Conservation (phyloP, 331 rosid genomes). For the Arachis monticola region DNA sequence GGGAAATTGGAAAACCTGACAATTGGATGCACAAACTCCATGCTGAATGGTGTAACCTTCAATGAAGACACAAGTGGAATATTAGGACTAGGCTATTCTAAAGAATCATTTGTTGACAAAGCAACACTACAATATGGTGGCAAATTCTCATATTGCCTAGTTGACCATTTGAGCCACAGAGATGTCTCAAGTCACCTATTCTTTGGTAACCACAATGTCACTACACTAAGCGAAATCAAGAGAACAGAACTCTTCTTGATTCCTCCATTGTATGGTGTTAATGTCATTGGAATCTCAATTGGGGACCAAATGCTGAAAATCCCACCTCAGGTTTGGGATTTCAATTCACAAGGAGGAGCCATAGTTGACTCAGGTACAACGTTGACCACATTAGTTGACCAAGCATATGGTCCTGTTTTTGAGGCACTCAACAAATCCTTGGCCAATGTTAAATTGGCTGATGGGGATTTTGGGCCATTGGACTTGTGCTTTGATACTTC, state of each 20-base stretch:
- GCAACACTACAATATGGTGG: conserved; percentile 49
- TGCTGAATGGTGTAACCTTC: conserved; percentile 20
- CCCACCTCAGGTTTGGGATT: conserved; percentile 61
- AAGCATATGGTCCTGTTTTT: conserved; percentile 52
- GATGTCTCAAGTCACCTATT: conserved; percentile 54
- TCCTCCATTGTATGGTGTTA: conserved; percentile 56
- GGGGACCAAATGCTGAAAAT: conserved; percentile 51
- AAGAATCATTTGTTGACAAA: conserved; percentile 50
- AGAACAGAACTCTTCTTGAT: conserved; percentile 42
- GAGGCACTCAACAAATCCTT: conserved; percentile 41
- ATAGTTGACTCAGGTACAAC: conserved; percentile 76
- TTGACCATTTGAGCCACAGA: conserved; percentile 68
- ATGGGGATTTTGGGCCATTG: conserved; percentile 23
- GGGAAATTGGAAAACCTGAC: conserved; percentile 44
- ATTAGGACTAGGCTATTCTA: conserved; percentile 60
- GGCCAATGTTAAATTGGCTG: not conserved
- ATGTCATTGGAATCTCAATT: conserved; percentile 52
- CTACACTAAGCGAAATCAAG: conserved; percentile 4
- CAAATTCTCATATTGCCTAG: conserved; percentile 78
- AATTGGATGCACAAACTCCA: conserved; percentile 71
- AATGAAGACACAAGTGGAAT: conserved; percentile 61
- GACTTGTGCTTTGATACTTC: conserved; percentile 57
- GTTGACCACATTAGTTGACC: conserved; percentile 43
- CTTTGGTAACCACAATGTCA: conserved; percentile 47
- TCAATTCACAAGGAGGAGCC: conserved; percentile 52